Base-by-base conservation (phyloP, 1,284 basidiomycete genomes). In the Boletus hoseneyae region DNA sequence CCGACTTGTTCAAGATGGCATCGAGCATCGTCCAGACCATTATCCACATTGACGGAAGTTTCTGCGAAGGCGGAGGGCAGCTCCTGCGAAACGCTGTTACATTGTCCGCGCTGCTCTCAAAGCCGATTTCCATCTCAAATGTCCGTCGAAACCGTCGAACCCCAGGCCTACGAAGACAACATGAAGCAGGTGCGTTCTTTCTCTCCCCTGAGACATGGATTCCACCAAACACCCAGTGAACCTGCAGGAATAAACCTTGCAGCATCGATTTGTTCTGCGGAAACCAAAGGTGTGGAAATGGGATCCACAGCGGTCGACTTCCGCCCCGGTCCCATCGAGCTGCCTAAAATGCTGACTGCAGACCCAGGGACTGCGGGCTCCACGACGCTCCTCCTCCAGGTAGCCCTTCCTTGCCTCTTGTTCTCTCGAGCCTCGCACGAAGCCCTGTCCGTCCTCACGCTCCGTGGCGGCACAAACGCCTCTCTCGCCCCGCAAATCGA, bases 381-480 rank as follows among this genome's bases (percentile, higher is more conserved):
- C 15, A 82, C 76, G 10, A 80, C 80, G 12, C 76, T 89, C 25
- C 73, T 88, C 27, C 71, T 87, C 8, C 87, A 89, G 67, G 73
- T 85, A n/a, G 71, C 85, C 3, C 70, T 88, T 12, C 85, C 86
- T 0, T 74, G 84, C 48, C 73, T 89, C 18, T 51, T 87, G 16
- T 88, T 86, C 61, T 68, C 76, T 8, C 15, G 27, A 32, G n/a
- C 42, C 9, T 12, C 39, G 16, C 43, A 38, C 13, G 44, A 52
- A 3, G 25, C 16, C 4, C 32, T 38, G 3, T 77, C 80, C 9
- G 71, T 68, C 4, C 70, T 89, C 23, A 70, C 68, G 12, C 74
- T 89, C 3, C 69, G 71, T 1, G 87, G 87, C 13, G 86, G 87
- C 3, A 89, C 86, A 3, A 88, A 89, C 55, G 84, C 83, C 15